Base-by-base conservation (phyloP, 192 early-diverging fungal species). In the Mortierella hygrophila region DNA sequence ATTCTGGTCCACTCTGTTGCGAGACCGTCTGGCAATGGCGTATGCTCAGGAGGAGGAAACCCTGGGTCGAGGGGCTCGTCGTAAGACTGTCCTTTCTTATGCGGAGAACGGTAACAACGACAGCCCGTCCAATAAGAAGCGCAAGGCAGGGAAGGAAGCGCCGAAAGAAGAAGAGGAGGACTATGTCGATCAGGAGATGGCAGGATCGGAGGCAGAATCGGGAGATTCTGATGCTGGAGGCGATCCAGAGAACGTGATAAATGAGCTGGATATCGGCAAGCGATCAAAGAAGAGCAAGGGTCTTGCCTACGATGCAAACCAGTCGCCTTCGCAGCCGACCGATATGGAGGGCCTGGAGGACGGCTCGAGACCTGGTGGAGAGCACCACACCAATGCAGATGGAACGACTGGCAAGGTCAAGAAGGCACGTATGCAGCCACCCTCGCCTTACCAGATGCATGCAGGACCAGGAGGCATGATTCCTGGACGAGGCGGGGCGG, bases 31-130 rank as follows among this genome's bases (percentile, higher is more conserved):
- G 44, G 78, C 78, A 3, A 80, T 81, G 75, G 74, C 79, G 37
- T 80, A 86, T 52, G 79, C 79, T 3, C 78, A 80, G 35, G 79
- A 86, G 40, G 84, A 81, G 68, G 84, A 86, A 32, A 70, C 70
- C 9, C 35, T 86, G 29, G 84, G 84, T 29, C 79, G 84, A 26
- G 84, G 84, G 49, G 84, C 84, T 1, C 79, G 84, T n/a, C 72
- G 84, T 20, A 86, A 86, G 69, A 86, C 84, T 18, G 84, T 86
- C 7, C 55, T 86, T 52, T 86, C 84, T 7, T 86, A 86, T 49
- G 84, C 84, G 21, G 84, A 86, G 79, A 86, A 86, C 35, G 84
- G 84, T 6, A 85, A 85, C 52, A 74, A 86, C 68, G 76, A 83
- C 23, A 69, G 68, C 26, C 69, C 68, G 4, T 41, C 72, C 60